Evolutionary conservation across 495 filamentous ascomycete species (phyloP), one percentile per base, ranked within the genome.

Genomic region (Pyrenopolyporus hunteri): DNA sequence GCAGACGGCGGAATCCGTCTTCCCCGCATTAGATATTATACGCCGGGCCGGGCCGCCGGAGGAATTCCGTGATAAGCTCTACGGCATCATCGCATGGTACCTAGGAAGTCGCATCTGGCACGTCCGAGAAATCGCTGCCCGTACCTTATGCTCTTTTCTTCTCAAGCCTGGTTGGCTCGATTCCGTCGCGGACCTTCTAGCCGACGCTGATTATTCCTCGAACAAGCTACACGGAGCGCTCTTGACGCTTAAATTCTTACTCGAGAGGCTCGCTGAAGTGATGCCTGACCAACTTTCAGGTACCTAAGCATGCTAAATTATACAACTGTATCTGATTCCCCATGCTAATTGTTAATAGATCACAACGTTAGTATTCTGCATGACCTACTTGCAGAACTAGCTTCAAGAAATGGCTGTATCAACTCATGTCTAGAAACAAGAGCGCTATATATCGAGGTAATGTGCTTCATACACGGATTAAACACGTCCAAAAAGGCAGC

Each of bases 51-150:
- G 80, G 0, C 81, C 85, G 1, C 84, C 85, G 0, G 74, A 80
- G 14, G 72, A 78, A 6, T 64, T 70, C 25, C 66, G 70, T 10
- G 69, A 73, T 1, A 74, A 75, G 50, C 77, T 90, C 9, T 69
- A 74, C 44, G 62, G 64, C 31, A 73, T 77, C 16, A 80, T 92
- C 23, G 64, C 73, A 7, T 66, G 69, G 31, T 84, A 90, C 31
- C 76, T 93, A 23, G 82, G 80, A n/a, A 93, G 88, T 59, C 80
- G 81, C 1, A 80, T 92, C 11, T 98, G 93, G 94, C 87, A 90
- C 64, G 87, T 98, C 16, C 82, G 94, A 50, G 92, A 97, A 67
- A 92, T 96, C 59, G 90, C 93, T 10, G 92, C 93, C 4, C 83
- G 89, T 33, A 89, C 93, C 6, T 80, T 90, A 56, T 85, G 85